These are phyloP conservation scores for Diplosphaera chodatii DNA, from an alignment of 139 green algal genomes.

Conservation along the genomic window DNA sequence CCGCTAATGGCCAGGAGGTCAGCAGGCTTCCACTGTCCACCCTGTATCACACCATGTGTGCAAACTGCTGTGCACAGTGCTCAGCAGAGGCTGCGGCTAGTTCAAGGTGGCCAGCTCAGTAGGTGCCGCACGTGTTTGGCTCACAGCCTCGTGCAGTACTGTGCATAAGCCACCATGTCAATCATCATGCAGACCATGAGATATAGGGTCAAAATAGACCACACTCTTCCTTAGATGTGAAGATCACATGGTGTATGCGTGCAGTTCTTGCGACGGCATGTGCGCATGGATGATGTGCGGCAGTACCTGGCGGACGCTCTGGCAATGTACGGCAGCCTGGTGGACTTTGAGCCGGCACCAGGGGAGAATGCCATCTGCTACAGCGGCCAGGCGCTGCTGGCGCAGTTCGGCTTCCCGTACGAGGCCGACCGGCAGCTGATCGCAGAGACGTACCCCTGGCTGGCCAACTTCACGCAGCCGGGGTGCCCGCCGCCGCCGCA, in stretches of 20 bases:
- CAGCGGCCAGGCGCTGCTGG: slow-evolving; percentile 24
- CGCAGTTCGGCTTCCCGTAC: slow-evolving; percentile 33
- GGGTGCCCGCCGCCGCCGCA: not conserved
- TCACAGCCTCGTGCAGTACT: too few species aligned
- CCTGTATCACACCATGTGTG: too few species aligned
- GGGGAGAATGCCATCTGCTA: slow-evolving; percentile 22
- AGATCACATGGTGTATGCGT: not conserved
- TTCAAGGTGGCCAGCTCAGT: too few species aligned
- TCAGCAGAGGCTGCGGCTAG: too few species aligned
- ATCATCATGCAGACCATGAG: too few species aligned
- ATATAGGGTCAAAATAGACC: too few species aligned
- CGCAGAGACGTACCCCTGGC: slow-evolving; percentile 30
- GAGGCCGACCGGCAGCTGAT: slow-evolving; percentile 16
- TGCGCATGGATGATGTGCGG: slow-evolving; percentile 33
- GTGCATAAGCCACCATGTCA: too few species aligned
- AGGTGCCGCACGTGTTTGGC: too few species aligned
- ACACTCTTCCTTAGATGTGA: too few species aligned
- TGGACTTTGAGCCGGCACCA: too few species aligned
- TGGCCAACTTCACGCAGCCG: slow-evolving; percentile 1
- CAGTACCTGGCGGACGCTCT: slow-evolving; percentile 35
- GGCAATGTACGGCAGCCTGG: slow-evolving; percentile 20
- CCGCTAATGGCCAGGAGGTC: slow-evolving; percentile 8
- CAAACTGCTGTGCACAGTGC: too few species aligned
- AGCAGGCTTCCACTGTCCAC: not conserved
- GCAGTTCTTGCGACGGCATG: slow-evolving; percentile 27